Evolutionary conservation across 495 filamentous ascomycete genomes (phyloP).

Genomic region (Podospora sp.): DNA sequence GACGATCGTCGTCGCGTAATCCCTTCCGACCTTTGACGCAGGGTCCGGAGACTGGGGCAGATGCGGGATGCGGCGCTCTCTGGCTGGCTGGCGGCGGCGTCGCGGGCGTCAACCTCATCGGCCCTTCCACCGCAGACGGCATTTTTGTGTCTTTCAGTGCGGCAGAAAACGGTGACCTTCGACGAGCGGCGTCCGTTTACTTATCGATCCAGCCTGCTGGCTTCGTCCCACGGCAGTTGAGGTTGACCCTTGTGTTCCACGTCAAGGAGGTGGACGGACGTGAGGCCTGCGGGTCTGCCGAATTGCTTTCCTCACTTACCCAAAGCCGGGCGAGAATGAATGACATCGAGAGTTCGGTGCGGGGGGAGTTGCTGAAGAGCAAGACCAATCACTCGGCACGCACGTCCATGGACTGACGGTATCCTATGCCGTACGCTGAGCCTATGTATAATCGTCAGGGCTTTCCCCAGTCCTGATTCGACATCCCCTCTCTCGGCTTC

Average conservation of each 20-base stretch:
- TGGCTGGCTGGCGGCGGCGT: background rate
- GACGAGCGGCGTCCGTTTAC: background rate
- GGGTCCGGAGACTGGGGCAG: background rate
- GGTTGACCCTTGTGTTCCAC: background rate
- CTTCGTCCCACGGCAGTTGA: background rate
- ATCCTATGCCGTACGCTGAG: background rate
- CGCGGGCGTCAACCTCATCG: conserved; percentile 16
- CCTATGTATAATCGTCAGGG: background rate
- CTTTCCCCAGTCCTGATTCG: background rate
- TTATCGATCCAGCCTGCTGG: background rate
- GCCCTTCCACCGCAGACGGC: conserved; percentile 13
- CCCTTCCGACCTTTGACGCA: background rate
- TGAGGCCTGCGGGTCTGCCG: background rate
- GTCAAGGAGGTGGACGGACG: background rate
- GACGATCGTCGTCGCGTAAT: background rate
- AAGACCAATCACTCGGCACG: background rate
- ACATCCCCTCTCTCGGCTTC: background rate
- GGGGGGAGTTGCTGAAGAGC: background rate
- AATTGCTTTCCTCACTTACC: background rate
- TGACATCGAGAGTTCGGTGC: background rate
- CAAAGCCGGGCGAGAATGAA: background rate
- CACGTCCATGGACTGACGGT: background rate
- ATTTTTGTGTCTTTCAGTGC: background rate
- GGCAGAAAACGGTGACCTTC: background rate
- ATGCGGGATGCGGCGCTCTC: background rate